Evolutionary conservation across 2,329 filamentous ascomycete genomes (phyloP), one percentile per base, ranked within the genome.

Genomic region (Magnaporthales sp.): DNA sequence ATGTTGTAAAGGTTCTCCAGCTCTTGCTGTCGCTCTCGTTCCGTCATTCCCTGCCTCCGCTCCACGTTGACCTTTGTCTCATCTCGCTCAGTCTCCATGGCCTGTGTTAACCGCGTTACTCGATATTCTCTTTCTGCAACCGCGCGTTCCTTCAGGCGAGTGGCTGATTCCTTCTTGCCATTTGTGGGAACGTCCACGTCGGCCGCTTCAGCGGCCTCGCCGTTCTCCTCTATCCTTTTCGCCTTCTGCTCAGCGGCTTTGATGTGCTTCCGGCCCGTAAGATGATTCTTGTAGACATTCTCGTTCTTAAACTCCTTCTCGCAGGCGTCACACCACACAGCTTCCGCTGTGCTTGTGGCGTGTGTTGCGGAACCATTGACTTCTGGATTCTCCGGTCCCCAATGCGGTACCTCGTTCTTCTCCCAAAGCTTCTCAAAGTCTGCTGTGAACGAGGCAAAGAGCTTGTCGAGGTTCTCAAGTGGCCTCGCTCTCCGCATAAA

Each of bases 31-130:
- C 95, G 90, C 77, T 99, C 95, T 32, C 93, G 89, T 75, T 98
- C 94, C 3, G 95, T 99, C 93, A 99, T 97, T 70, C 94, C 94
- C 76, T 96, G 92, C 77, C 92, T 95, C 65, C 95, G 91, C 83
- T 99, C 96, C 11, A 98, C 93, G 73, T 99, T 98, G 72, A 95
- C 90, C 63, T 91, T 87, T 0, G 95, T 98, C 74, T 97, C 94
- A 76, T 90, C 86, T 67, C 94, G 90, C 75, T 97, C 92, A 15
- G 90, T 91, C 75, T 91, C 89, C 87, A 99, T 95, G 4, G 91
- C 87, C 63, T 89, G 85, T 10, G 92, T 88, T 7, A 99, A 83
- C 66, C 90, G 90, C 74, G 89, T 91, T 65, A 97, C 85, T 22
- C 92, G 87, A 76, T 90, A 90, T 75, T 99, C 95, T 66, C 93